A percentile compares a stretch with the other conserved stretches of the same genome.
Evolutionary conservation across 441 rosid genomes (phyloP).

Genomic region (Viola pubescens): DNA sequence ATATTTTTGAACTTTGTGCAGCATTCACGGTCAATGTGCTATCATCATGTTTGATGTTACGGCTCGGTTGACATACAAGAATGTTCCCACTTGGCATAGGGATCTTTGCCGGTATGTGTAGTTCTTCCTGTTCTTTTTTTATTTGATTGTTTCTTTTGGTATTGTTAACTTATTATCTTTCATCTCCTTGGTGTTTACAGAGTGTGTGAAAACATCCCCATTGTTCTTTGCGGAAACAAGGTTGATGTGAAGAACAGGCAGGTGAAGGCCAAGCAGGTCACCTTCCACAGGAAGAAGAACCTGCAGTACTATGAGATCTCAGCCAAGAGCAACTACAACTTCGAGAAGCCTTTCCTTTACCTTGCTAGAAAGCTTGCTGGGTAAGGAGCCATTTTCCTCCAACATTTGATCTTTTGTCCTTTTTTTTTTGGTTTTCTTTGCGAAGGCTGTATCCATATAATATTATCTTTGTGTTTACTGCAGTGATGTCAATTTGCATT

Average conservation of each 20-base stretch:
- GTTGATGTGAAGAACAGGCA: constrained; percentile 89
- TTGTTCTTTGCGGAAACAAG: constrained; percentile 78
- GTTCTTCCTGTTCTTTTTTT: background rate
- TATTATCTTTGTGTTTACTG: background rate
- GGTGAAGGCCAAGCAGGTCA: constrained; percentile 91
- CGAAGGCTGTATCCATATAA: background rate
- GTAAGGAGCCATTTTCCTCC: constrained; percentile 16
- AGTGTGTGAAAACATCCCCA: constrained; percentile 80
- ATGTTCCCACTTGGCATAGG: constrained; percentile 90
- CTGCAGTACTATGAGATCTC: constrained; percentile 78
- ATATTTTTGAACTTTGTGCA: constrained; percentile 19
- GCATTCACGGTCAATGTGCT: constrained; percentile 93
- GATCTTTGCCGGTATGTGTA: constrained; percentile 64
- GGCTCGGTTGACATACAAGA: constrained; percentile 73
- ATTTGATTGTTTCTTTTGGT: background rate
- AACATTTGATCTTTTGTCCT: background rate
- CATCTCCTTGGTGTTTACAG: constrained; percentile 20
- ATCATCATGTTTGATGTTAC: constrained; percentile 89
- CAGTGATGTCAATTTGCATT: constrained; percentile 50
- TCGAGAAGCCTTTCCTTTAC: constrained; percentile 87
- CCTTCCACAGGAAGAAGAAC: constrained; percentile 86
- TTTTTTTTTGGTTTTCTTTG: background rate
- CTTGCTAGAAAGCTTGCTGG: constrained; percentile 91
- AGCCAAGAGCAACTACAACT: constrained; percentile 84
- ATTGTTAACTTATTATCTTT: background rate